Evolutionary conservation across 31 red algal genomes (phyloP).

Genomic region (Porphyra umbilicalis): DNA sequence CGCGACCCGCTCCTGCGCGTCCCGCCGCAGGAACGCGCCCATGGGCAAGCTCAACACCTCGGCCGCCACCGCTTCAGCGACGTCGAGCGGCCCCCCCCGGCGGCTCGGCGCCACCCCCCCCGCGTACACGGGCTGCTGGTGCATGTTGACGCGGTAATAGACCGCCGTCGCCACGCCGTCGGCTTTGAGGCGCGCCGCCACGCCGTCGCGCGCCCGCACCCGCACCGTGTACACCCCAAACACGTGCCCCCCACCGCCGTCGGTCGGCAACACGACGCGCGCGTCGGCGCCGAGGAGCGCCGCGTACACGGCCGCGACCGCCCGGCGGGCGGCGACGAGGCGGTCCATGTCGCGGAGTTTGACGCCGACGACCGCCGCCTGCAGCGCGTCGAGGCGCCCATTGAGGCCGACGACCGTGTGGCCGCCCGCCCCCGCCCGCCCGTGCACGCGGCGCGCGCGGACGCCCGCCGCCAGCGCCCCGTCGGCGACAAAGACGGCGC

Average conservation of each 20-base stretch:
- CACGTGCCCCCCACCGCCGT: conserved; percentile 24
- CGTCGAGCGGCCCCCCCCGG: neutral
- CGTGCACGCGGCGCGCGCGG: conserved; percentile 51
- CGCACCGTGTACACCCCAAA: conserved; percentile 53
- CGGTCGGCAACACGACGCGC: conserved; percentile 17
- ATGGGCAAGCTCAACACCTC: conserved; percentile 70
- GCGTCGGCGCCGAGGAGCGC: conserved; percentile 21
- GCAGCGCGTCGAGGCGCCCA: conserved; percentile 66
- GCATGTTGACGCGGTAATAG: conserved; percentile 42
- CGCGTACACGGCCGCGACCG: conserved; percentile 26
- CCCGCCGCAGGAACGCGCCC: conserved; percentile 34
- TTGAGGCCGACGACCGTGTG: conserved; percentile 25
- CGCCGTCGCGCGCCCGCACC: conserved; percentile 34
- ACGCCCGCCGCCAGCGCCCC: conserved; percentile 33
- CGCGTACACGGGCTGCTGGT: conserved; percentile 50
- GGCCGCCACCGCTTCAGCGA: neutral
- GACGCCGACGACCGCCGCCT: conserved; percentile 68
- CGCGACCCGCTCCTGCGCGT: conserved; percentile 27
- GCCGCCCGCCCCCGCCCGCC: conserved; percentile 11
- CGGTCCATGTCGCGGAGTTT: conserved; percentile 51
- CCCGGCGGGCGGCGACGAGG: conserved; percentile 15
- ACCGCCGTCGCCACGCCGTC: conserved; percentile 32
- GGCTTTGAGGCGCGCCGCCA: conserved; percentile 22
- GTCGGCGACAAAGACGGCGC: conserved; percentile 71
- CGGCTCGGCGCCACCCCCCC: conserved; percentile 5